These are phyloP conservation scores for Pythium sukuiense DNA, from an alignment of 352 stramenopile genomes.

Conservation along the genomic window DNA sequence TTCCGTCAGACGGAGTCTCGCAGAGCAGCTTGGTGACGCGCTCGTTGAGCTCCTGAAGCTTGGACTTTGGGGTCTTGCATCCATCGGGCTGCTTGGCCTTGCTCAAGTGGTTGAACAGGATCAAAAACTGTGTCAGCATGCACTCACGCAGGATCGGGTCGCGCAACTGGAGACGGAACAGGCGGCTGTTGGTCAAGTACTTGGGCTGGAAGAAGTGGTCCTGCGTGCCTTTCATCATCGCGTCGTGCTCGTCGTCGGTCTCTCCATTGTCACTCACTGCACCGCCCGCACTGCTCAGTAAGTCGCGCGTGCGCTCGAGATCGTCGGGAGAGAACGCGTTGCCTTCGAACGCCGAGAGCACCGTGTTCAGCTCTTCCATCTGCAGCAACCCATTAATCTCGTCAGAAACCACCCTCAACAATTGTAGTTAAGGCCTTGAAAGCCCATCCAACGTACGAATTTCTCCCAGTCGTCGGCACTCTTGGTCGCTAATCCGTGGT, in stretches of 20 bases:
- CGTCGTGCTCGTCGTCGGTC: slow-evolving; percentile 12
- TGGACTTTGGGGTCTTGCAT: slow-evolving; percentile 54
- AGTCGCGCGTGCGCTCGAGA: slow-evolving; percentile 62
- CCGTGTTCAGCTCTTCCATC: slow-evolving; percentile 75
- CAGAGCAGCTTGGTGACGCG: slow-evolving; percentile 79
- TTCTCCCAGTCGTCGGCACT: slow-evolving; percentile 75
- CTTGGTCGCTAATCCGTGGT: slow-evolving; percentile 65
- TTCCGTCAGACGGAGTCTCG: slow-evolving; percentile 83
- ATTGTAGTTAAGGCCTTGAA: too few relatives aligned
- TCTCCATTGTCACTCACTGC: background rate
- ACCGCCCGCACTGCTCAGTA: slow-evolving; percentile 24
- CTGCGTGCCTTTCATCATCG: slow-evolving; percentile 27
- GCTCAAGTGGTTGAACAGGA: slow-evolving; percentile 74
- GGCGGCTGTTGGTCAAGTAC: slow-evolving; percentile 91
- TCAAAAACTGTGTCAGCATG: slow-evolving; percentile 88
- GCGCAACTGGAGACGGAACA: slow-evolving; percentile 89
- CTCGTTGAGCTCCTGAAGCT: slow-evolving; percentile 60
- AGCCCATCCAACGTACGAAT: slow-evolving; percentile 62
- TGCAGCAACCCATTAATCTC: slow-evolving; percentile 20
- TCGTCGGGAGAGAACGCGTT: slow-evolving; percentile 86
- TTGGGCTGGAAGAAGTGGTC: slow-evolving; percentile 92
- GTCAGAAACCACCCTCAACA: background rate
- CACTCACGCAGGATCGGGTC: slow-evolving; percentile 89
- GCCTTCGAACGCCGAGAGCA: slow-evolving; percentile 81
- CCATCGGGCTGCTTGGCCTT: slow-evolving; percentile 54